Evolutionary conservation across 441 rosid species (phyloP).

Genomic region (Melastoma candidum): DNA sequence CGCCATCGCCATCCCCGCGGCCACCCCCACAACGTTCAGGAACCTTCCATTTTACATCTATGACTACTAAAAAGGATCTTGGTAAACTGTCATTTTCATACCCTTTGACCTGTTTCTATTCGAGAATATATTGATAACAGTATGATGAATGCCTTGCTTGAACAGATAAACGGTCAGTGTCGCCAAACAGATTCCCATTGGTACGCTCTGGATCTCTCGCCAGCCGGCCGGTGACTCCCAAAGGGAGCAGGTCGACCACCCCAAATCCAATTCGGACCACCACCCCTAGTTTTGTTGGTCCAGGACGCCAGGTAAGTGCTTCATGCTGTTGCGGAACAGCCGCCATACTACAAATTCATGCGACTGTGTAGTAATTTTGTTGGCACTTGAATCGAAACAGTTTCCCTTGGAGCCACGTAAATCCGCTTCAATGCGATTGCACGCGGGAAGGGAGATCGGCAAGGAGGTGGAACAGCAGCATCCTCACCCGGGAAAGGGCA

Average conservation of each 20-base stretch:
- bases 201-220: slow-evolving; percentile 38
- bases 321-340: background rate
- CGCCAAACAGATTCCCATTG: slow-evolving; percentile 45
- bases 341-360: background rate
- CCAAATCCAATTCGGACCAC: slow-evolving; percentile 29
- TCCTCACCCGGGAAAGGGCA: slow-evolving; percentile 39
- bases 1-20: slow-evolving; percentile 50
- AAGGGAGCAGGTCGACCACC: slow-evolving; percentile 31
- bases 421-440: slow-evolving; percentile 33
- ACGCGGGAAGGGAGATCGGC: slow-evolving; percentile 25
- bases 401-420: slow-evolving; percentile 43
- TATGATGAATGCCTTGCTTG: background rate
- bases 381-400: slow-evolving; percentile 15
- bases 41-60: slow-evolving; percentile 68
- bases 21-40: slow-evolving; percentile 40
- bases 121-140: slow-evolving; percentile 1
- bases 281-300: slow-evolving; percentile 33
- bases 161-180: slow-evolving; percentile 38
- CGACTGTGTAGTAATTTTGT: background rate
- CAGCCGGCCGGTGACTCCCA: slow-evolving; percentile 57
- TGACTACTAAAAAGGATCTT: slow-evolving; percentile 42
- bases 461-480: slow-evolving; percentile 34
- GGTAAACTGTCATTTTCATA: slow-evolving; percentile 26
- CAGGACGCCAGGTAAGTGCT: slow-evolving; percentile 29
- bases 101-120: background rate